Base-by-base conservation (phyloP, 2,329 filamentous ascomycete species). In the Drechslera avenae region DNA sequence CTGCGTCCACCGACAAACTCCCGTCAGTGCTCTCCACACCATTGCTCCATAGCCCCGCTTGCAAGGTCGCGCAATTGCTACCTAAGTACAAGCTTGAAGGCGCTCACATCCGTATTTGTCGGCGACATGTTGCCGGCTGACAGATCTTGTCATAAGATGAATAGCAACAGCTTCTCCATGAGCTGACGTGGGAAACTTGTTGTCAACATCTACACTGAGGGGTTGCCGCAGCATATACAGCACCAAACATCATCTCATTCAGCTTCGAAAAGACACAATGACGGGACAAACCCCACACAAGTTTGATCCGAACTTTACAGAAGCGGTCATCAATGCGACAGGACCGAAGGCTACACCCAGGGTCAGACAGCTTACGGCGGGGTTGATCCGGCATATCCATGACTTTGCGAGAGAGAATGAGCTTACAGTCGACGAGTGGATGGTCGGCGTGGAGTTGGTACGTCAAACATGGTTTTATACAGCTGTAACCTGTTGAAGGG, bases 401-500 rank as follows among this genome's bases (percentile, higher is more conserved):
- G 87, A 91, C 73, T 91, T 91, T 71, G 82, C 85, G 52, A 83
- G 88, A 50, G 89, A 91, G 66, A 84, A 89, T 64, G 87, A 91
- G 74, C 83, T 91, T 42, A 90, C 85, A 3, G 80, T 85, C n/a
- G 88, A 89, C 46, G 89, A 92, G 73, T 91, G 88, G 88, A 83
- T 90, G 76, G 72, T 82, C 7, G 88, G 87, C 42, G 85, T 91
- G 35, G 80, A 88, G 68, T 89, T 88, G 71, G 78, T 91, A 66
- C 13, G 60, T 50, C 4, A 5, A 5, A 36, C 16, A 28, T 17
- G 19, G 18, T 14, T 35, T 39, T 13, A 5, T n/a, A 31, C 32
- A 19, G 19, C 36, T 31, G 7, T 5, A 12, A 31, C 37, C 6
- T 31, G 34, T 8, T 23, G 8, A 28, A 21, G 5, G 32, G 10